Base-by-base conservation (phyloP, 768 basidiomycete genomes). In the Leccinum uliginosum region DNA sequence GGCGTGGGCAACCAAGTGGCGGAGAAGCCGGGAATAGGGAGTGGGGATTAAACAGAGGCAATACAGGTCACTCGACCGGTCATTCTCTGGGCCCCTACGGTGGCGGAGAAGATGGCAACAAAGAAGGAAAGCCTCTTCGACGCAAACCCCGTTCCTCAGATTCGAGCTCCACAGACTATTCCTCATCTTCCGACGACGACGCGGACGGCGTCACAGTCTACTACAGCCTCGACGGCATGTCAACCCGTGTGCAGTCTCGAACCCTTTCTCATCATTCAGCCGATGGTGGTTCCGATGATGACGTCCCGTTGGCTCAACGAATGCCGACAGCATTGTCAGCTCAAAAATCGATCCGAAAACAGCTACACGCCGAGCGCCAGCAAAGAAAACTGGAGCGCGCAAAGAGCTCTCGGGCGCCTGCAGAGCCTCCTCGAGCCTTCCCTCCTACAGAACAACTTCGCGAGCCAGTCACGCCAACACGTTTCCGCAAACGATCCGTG, bases 271-370 rank as follows among this genome's bases (percentile, higher is more conserved):
- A 55, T 47, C 58, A 46, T 55, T 60, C 65, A 54, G 10, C 60
- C 27, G 70, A 60, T 50, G 67, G 69, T 30, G 72, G 72, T 29
- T 77, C 80, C 38, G 85, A 90, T 53, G 93, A 96, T 67, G 87
- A 96, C 62, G 76, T 93, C 1, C 93, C 93, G 1, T 78, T 96
- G 15, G 93, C 92, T 3, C 84, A 82, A 60, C 79, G 85, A 29
- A 91, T 93, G 54, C 93, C 93, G 4, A 86, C 85, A 1, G 93
- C 93, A 4, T 72, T 96, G 56, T 81, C 78, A 3, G 93, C 91
- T 10, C 93, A 96, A 65, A 84, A 83, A 63, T 85, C 87, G 6
- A 89, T 96, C 53, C 82, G 90, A 19, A 76, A 78, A 46, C 81
- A 91, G 66, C 83, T 89, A 23, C 78, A 79, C 35, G 83, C 87